Evolutionary conservation across 1,139 yeast species (phyloP).

Genomic region (Scheffersomyces lignicola): DNA sequence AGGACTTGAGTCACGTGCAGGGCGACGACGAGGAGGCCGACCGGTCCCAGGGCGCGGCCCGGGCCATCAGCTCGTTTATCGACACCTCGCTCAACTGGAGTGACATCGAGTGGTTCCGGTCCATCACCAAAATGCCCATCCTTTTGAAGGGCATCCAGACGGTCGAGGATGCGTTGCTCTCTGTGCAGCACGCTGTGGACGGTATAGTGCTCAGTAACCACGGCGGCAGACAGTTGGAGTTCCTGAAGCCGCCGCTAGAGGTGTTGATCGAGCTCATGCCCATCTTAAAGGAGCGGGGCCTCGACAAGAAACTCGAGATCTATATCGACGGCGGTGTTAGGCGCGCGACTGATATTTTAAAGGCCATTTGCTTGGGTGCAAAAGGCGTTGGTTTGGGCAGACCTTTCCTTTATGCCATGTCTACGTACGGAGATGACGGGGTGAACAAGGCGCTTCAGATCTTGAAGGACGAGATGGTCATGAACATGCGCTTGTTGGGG

Average conservation of each 20-base stretch:
- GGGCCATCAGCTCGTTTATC: slow-evolving; percentile 81
- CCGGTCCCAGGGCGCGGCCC: slow-evolving; percentile 79
- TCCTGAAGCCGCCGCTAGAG: slow-evolving; percentile 66
- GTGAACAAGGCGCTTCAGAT: slow-evolving; percentile 76
- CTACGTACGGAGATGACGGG: slow-evolving; percentile 76
- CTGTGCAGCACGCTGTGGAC: slow-evolving; percentile 61
- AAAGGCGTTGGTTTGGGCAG: slow-evolving; percentile 75
- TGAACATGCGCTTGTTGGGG: slow-evolving; percentile 89
- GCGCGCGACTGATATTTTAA: slow-evolving; percentile 65
- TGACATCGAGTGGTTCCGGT: slow-evolving; percentile 59
- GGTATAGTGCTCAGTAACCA: slow-evolving; percentile 71
- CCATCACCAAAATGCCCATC: slow-evolving; percentile 63
- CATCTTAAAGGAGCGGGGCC: slow-evolving; percentile 44
- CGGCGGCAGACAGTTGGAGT: slow-evolving; percentile 76
- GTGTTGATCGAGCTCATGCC: slow-evolving; percentile 66
- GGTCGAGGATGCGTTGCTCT: slow-evolving; percentile 63
- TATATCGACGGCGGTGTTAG: slow-evolving; percentile 69
- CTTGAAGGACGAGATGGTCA: slow-evolving; percentile 75
- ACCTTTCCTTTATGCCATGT: slow-evolving; percentile 70
- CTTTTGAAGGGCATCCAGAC: slow-evolving; percentile 72
- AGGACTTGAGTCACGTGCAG: slow-evolving; percentile 54
- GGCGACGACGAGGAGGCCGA: slow-evolving; percentile 65
- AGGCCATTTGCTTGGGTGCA: slow-evolving; percentile 69
- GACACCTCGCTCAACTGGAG: slow-evolving; percentile 77
- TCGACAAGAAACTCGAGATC: slow-evolving; percentile 50